Evolutionary conservation across 352 stramenopile species (phyloP).

Genomic region (Blastocystis sp.): DNA sequence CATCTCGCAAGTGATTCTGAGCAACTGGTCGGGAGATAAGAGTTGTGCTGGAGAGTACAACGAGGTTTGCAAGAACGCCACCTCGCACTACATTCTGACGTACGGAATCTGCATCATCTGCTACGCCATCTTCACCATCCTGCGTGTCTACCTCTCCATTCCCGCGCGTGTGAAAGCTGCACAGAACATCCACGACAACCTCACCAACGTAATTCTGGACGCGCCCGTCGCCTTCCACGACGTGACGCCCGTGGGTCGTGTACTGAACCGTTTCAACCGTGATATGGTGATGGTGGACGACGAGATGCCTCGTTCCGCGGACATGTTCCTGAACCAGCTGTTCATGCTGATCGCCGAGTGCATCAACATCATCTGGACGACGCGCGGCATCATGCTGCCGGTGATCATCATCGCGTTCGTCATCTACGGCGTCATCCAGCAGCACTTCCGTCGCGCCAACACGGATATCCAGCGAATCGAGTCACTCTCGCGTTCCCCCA

Average conservation of each 20-base stretch:
- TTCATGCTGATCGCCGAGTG: slow-evolving; percentile 61
- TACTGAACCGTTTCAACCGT: slow-evolving; percentile 77
- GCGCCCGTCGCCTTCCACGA: slow-evolving; percentile 85
- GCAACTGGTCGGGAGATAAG: neutral
- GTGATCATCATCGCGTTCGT: slow-evolving; percentile 66
- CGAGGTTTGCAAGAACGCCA: too few relatives aligned
- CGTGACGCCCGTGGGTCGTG: slow-evolving; percentile 74
- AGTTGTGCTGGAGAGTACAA: neutral
- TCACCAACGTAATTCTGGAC: slow-evolving; percentile 72
- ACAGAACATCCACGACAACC: slow-evolving; percentile 71
- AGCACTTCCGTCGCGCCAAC: slow-evolving; percentile 67
- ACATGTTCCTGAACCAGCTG: neutral
- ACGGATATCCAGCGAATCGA: slow-evolving; percentile 68
- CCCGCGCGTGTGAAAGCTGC: slow-evolving; percentile 65
- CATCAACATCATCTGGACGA: slow-evolving; percentile 69
- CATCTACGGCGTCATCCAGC: slow-evolving; percentile 67
- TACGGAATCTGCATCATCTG: slow-evolving; percentile 59
- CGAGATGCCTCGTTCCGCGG: slow-evolving; percentile 61
- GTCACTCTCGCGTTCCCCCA: slow-evolving; percentile 66
- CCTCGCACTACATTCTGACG: neutral
- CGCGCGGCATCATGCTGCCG: too few relatives aligned
- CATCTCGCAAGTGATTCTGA: slow-evolving; percentile 30
- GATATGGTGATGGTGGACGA: slow-evolving; percentile 83
- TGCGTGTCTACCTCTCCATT: slow-evolving; percentile 66
- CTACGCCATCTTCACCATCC: slow-evolving; percentile 65